phyloP scores from a whole-genome alignment of 768 basidiomycete genomes.

The Termitomyces sp. region DNA sequence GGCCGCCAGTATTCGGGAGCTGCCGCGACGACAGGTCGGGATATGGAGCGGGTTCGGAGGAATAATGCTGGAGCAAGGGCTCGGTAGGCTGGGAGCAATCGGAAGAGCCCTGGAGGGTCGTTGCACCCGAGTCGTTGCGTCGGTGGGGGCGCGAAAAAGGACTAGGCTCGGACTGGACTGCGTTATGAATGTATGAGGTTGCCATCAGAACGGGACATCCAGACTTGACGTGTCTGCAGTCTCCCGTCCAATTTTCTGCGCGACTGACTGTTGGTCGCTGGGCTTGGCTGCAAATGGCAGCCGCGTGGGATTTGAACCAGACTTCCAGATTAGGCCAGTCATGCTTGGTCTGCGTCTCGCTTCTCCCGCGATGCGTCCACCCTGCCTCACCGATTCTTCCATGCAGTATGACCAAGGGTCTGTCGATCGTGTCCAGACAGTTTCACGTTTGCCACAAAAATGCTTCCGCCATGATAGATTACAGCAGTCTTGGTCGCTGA shows the following conservation, averaged over 20 bases:
- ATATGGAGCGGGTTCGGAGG: constrained; percentile 25
- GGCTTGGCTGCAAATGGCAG: constrained; percentile 7
- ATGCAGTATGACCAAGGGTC: no score
- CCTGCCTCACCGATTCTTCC: background rate
- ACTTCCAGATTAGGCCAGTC: constrained; percentile 8
- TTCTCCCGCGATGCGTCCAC: constrained; percentile 12
- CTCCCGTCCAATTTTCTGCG: background rate
- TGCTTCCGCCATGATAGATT: background rate
- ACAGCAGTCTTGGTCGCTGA: background rate
- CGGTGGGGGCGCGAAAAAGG: constrained; percentile 37
- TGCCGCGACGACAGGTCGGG: constrained; percentile 29
- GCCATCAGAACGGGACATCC: constrained; percentile 40
- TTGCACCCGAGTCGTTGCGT: constrained; percentile 30
- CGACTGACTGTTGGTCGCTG: background rate
- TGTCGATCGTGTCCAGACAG: background rate
- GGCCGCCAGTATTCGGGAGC: constrained; percentile 21
- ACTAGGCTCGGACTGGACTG: constrained; percentile 27
- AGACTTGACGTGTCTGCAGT: constrained; percentile 11
- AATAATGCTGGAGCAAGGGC: constrained; percentile 31
- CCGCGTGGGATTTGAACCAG: constrained; percentile 9
- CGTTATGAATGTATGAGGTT: constrained; percentile 54
- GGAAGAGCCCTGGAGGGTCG: constrained; percentile 32
- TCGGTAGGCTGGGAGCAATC: constrained; percentile 38
- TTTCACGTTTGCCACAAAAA: background rate
- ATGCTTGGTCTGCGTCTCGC: constrained; percentile 1